Conservation (phyloP, 2,329 filamentous ascomycete genomes). For the Coniella vitis region DNA sequence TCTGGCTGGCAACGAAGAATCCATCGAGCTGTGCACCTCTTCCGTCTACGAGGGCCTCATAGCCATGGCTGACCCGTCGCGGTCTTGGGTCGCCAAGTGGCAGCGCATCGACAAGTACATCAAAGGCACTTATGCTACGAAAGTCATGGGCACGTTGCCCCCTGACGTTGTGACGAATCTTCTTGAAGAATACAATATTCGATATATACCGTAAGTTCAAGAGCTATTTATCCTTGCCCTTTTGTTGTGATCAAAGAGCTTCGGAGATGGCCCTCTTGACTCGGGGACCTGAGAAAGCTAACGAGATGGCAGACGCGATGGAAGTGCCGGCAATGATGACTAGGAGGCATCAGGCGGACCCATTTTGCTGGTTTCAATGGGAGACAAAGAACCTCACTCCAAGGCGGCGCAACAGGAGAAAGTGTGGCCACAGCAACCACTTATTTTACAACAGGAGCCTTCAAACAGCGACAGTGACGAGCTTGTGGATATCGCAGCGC, state of each 20-base stretch:
- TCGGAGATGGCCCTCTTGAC: background rate
- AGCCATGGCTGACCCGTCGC: constrained; percentile 71
- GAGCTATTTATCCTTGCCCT: no score
- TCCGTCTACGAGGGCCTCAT: constrained; percentile 94
- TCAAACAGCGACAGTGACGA: no score
- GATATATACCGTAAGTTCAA: constrained; percentile 55
- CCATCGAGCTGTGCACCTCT: constrained; percentile 87
- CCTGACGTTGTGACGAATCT: constrained; percentile 56
- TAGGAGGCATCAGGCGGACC: constrained; percentile 13
- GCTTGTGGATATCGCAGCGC: no score
- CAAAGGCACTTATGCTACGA: constrained; percentile 85
- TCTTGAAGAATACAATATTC: constrained; percentile 56
- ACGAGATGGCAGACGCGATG: constrained; percentile 41
- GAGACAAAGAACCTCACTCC: background rate
- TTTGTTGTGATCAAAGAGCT: no score
- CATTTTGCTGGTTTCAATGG: constrained; percentile 11
- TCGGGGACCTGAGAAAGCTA: background rate
- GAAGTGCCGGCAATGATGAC: constrained; percentile 46
- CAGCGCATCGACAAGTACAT: constrained; percentile 86
- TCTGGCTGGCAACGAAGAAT: constrained; percentile 70
- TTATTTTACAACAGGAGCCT: no score
- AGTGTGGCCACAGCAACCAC: no score
- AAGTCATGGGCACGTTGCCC: constrained; percentile 77
- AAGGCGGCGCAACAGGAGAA: background rate
- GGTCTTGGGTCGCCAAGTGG: constrained; percentile 95